Evolutionary conservation across 177 flowering plant species (phyloP), one percentile per base, ranked within the genome.

Genomic region (Vitis hybrid): DNA sequence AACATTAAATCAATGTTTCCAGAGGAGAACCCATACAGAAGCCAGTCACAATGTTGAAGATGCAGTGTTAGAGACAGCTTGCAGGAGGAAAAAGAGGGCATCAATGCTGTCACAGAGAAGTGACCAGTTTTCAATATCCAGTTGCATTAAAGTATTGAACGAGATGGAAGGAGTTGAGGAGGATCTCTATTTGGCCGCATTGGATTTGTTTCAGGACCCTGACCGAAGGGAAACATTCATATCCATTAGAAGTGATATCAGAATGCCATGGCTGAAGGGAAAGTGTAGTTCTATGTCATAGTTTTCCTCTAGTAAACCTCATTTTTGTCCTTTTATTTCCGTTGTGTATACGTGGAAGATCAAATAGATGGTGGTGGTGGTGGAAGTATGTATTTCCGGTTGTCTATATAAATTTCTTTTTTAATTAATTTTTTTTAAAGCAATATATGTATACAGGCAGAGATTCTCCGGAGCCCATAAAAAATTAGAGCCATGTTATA

Each of bases 151-250:
- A 14, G 65, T 62, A 26, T 45, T 62, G 51, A 62, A 62, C 16
- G 51, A n/a, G 65, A 26, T 62, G 51, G 51, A 62, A 62, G 65
- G 51, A 33, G 11, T 62, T 33, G 65, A 62, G 45, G 45, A 39
- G 21, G 60, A 57, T 14, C 76, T 81, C 29, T 84, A 84, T 16
- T 81, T 66, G 19, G 68, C 74, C 11, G 80, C 80, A 19, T 16
- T 84, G 71, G 80, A 84, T 66, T 65, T 84, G 19, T 84, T 84
- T 22, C 80, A 81, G 65, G 71, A 76, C 62, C 76, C 80, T 2
- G 58, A 14, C 58, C 31, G 70, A 26, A 77, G 83, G 71, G 87
- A 81, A 73, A 77, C 64, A 56, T 81, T 84, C 57, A 53, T 81
- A 26, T 81, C 83, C 60, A 74, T 84, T 0, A 74, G 66, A 26